A percentile compares a stretch with the other conserved stretches of the same genome.
Evolutionary conservation across 1,284 basidiomycete species (phyloP).

Genomic region (Melanopsichium pennsylvanicum): DNA sequence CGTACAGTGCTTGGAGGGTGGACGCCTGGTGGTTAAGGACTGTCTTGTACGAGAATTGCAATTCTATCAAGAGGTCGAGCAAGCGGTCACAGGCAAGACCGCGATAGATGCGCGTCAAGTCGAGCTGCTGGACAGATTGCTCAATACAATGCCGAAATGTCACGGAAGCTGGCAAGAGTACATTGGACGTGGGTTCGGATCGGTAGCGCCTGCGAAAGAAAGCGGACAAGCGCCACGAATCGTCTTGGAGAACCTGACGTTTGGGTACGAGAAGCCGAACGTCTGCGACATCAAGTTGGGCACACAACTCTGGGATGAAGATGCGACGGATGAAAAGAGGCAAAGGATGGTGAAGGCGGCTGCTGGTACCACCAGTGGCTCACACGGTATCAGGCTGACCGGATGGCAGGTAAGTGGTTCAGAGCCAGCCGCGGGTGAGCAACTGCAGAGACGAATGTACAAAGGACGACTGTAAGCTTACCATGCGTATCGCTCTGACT

Average conservation of each 20-base stretch:
- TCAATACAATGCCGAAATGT: constrained; percentile 38
- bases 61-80: constrained; percentile 77
- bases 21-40: constrained; percentile 84
- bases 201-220: constrained; percentile 34
- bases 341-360: constrained; percentile 80
- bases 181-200: background rate
- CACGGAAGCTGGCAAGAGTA: constrained; percentile 34
- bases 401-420: constrained; percentile 87
- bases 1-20: constrained; percentile 78
- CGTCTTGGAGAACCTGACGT: constrained; percentile 83
- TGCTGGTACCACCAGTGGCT: constrained; percentile 75
- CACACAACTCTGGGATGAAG: constrained; percentile 78
- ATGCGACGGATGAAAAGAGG: constrained; percentile 78
- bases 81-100: constrained; percentile 64
- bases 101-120: background rate
- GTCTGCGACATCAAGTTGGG: constrained; percentile 93
- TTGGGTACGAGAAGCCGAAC: constrained; percentile 79
- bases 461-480: too few relatives aligned
- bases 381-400: constrained; percentile 82
- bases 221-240: constrained; percentile 68
- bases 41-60: constrained; percentile 76
- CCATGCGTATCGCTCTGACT: too few relatives aligned
- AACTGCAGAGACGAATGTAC: too few relatives aligned
- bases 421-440: too few relatives aligned
- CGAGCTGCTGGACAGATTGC: constrained; percentile 17